These are phyloP conservation scores for Cladosporium sphaerospermum DNA, from an alignment of 2,329 filamentous ascomycete species.

Conservation along the genomic window DNA sequence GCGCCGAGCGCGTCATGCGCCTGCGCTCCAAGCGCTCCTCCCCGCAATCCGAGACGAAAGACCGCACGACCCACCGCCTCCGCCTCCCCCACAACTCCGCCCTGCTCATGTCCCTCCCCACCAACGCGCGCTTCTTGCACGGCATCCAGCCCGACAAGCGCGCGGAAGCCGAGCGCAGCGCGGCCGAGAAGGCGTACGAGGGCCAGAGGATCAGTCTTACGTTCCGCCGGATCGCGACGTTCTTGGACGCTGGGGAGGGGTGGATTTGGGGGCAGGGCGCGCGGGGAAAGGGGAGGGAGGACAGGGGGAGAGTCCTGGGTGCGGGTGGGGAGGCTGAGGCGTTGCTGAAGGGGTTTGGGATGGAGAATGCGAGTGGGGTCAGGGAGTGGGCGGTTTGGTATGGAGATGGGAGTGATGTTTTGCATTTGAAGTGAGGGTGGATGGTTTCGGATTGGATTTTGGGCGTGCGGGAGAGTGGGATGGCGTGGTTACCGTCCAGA, in stretches of 20 bases:
- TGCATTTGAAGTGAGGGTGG: conserved; percentile 47
- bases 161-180: conserved; percentile 57
- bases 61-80: conserved; percentile 59
- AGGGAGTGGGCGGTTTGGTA: conserved; percentile 75
- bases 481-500: too few relatives aligned
- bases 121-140: conserved; percentile 85
- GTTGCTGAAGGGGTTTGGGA: conserved; percentile 74
- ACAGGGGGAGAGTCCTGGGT: conserved; percentile 61
- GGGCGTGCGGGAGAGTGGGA: too few relatives aligned
- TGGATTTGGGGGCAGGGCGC: conserved; percentile 92
- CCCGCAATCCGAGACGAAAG: neutral
- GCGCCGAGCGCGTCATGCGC: conserved; percentile 83
- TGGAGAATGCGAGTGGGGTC: conserved; percentile 66
- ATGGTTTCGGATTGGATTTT: too few relatives aligned
- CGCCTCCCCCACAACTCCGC: conserved; percentile 82
- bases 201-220: conserved; percentile 86
- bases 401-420: conserved; percentile 75
- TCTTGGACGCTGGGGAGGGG: conserved; percentile 57
- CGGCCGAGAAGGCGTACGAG: conserved; percentile 63
- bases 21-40: conserved; percentile 69
- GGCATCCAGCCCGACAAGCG: conserved; percentile 87
- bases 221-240: conserved; percentile 84
- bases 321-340: conserved; percentile 59
- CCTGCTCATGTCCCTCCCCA: conserved; percentile 71
- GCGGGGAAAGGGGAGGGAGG: conserved; percentile 55